Evolutionary conservation across 805 yeast species (phyloP).

Genomic region (Soucietia sequanensis): DNA sequence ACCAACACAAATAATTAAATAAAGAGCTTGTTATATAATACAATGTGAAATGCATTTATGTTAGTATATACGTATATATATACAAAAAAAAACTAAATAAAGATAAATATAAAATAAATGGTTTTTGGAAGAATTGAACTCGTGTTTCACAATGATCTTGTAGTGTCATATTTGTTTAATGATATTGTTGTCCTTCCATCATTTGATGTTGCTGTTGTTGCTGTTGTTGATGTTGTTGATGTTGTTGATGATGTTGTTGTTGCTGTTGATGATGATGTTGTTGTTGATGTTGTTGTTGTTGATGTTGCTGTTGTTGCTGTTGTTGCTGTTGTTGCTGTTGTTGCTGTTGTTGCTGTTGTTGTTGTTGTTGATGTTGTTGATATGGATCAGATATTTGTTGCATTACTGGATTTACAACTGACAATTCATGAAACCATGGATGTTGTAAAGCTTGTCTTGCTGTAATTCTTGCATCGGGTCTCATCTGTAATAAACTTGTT

Average conservation of each 20-base stretch:
- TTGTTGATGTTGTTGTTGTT: constrained; percentile 17
- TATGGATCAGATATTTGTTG: constrained; percentile 33
- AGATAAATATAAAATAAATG: no score
- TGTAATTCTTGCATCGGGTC: constrained; percentile 59
- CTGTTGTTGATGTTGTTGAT: constrained; percentile 1
- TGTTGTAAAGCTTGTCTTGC: constrained; percentile 64
- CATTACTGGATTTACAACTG: constrained; percentile 38
- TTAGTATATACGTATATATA: no score
- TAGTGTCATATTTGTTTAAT: constrained; percentile 2
- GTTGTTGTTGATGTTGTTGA: constrained; percentile 24
- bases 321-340: constrained; percentile 14
- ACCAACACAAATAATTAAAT: no score
- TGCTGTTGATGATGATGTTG: constrained; percentile 7
- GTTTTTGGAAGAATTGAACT: no score
- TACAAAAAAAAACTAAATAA: no score
- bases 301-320: constrained; percentile 17
- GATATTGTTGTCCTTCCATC: constrained; percentile 1
- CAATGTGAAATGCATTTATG: no score
- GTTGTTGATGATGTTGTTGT: constrained; percentile 5
- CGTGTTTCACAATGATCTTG: no score
- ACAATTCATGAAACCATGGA: constrained; percentile 80
- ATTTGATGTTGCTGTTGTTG: not conserved
- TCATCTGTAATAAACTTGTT: constrained; percentile 56
- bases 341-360: constrained; percentile 13
- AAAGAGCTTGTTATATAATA: no score